Evolutionary conservation across 148 eudicot species (phyloP).

Genomic region (Rheum nobile): DNA sequence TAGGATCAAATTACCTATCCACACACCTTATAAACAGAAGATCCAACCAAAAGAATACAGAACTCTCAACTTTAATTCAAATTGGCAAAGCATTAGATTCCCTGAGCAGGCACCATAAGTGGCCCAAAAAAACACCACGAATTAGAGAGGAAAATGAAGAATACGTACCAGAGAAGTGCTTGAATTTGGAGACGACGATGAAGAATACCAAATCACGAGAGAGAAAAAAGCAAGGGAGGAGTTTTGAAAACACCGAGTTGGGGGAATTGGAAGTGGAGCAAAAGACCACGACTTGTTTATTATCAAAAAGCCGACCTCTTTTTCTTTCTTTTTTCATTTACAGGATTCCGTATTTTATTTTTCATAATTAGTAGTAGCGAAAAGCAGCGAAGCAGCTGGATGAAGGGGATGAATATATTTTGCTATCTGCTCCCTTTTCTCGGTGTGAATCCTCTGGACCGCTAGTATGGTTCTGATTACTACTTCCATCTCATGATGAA

Average conservation of each 20-base stretch:
- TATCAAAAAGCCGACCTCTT: neutral
- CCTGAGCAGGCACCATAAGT: neutral
- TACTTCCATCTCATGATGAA: too few relatives aligned
- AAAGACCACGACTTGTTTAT: neutral
- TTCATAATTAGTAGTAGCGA: neutral
- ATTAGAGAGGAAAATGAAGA: neutral
- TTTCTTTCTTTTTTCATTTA: neutral
- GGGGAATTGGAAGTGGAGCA: slow-evolving; percentile 2
- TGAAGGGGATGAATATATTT: neutral
- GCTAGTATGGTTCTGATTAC: too few relatives aligned
- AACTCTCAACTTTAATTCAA: neutral
- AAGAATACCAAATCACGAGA: neutral
- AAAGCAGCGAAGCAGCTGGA: neutral
- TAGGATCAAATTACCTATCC: neutral
- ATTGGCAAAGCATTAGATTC: slow-evolving; percentile 2
- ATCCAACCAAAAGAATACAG: neutral
- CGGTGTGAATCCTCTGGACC: too few relatives aligned
- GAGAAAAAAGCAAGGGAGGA: neutral
- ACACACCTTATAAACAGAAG: neutral
- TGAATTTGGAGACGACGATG: neutral
- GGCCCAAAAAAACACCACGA: neutral
- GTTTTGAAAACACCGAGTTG: neutral
- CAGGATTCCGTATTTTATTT: neutral
- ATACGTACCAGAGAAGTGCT: neutral
- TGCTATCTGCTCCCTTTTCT: slow-evolving; percentile 5